Conservation (phyloP, 306 rosid species). For the Rosa rugosa region DNA sequence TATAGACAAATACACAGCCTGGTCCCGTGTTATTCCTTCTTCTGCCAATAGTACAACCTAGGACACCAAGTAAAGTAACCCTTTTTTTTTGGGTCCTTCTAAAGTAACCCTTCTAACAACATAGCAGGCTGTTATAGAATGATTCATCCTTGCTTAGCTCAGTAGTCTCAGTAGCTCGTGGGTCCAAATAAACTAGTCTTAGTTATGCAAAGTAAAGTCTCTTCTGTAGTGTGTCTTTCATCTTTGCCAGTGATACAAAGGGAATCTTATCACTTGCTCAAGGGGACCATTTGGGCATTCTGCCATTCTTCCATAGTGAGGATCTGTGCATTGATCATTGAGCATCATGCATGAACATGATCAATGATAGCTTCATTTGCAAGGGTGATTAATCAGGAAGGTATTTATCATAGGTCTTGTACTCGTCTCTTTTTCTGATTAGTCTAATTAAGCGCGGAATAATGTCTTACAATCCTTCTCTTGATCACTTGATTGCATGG, state of each 20-base stretch:
- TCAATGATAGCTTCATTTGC: background rate
- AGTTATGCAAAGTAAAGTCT: background rate
- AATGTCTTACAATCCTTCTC: background rate
- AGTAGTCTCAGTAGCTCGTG: background rate
- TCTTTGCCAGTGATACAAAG: conserved; percentile 6
- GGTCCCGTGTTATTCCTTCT: background rate
- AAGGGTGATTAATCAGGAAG: background rate
- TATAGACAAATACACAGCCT: background rate
- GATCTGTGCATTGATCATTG: background rate
- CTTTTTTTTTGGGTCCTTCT: background rate
- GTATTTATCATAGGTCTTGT: background rate
- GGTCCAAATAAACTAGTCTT: conserved; percentile 1
- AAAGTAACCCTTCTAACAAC: background rate
- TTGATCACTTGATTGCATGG: background rate
- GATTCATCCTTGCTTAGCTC: background rate
- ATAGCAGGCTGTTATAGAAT: background rate
- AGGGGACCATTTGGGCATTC: background rate
- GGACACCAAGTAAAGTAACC: background rate
- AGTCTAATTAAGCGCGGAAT: too few relatives aligned
- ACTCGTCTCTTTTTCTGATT: background rate
- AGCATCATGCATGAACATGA: background rate
- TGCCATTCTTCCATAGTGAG: background rate
- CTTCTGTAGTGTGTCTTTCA: background rate
- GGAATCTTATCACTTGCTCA: background rate
- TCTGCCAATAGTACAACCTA: background rate